phyloP scores from a whole-genome alignment of 106 monocot genomes.

The Hemerocallis citrina region DNA sequence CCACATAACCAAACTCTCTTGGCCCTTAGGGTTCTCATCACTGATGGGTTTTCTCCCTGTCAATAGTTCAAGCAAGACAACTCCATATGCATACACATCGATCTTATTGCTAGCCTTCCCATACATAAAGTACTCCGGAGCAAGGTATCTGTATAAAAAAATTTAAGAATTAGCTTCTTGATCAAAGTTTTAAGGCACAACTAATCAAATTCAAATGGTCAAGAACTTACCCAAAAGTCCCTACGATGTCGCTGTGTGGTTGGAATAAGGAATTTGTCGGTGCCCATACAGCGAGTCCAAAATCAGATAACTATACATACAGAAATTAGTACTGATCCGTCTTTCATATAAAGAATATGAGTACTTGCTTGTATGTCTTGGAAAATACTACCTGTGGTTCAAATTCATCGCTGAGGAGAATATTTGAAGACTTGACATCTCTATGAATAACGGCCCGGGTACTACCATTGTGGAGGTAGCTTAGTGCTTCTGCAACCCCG shows the following conservation, averaged over 20 bases:
- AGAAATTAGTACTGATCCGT: slow-evolving; percentile 3
- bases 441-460: slow-evolving; percentile 62
- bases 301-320: slow-evolving; percentile 18
- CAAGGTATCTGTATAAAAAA: slow-evolving; percentile 51
- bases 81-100: slow-evolving; percentile 89
- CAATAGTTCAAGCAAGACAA: slow-evolving; percentile 83
- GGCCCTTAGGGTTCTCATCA: slow-evolving; percentile 47
- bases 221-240: slow-evolving; percentile 25
- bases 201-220: not conserved
- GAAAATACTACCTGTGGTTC: slow-evolving; percentile 46
- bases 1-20: slow-evolving; percentile 90
- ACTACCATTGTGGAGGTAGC: slow-evolving; percentile 46
- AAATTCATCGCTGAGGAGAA: slow-evolving; percentile 68
- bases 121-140: slow-evolving; percentile 93
- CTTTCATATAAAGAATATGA: not conserved
- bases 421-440: slow-evolving; percentile 94
- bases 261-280: slow-evolving; percentile 9
- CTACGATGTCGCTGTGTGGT: slow-evolving; percentile 18
- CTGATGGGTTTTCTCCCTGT: slow-evolving; percentile 77
- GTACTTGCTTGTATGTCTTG: not conserved
- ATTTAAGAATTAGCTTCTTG: too few relatives aligned
- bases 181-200: not conserved
- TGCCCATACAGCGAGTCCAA: slow-evolving; percentile 21
- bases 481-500: slow-evolving; percentile 59
- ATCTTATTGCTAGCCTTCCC: slow-evolving; percentile 81